phyloP scores from a whole-genome alignment of 2,329 filamentous ascomycete genomes.

The Sporothrix dimorphospora region DNA sequence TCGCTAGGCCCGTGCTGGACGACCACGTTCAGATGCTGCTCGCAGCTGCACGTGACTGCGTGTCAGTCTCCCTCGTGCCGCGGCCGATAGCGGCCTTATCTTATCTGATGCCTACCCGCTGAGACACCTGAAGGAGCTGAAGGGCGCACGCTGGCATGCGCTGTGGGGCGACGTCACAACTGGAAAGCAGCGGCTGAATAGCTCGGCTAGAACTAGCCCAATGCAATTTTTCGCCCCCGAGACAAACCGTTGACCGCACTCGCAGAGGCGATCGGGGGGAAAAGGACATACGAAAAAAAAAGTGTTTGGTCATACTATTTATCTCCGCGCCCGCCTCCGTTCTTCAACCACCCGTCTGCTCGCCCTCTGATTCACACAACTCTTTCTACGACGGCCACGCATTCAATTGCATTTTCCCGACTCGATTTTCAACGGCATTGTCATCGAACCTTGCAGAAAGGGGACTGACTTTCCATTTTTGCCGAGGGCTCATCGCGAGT shows the following conservation, averaged over 20 bases:
- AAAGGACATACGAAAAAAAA: constrained; percentile 18
- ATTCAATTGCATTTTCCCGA: constrained; percentile 9
- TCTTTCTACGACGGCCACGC: background rate
- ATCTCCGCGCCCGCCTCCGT: constrained; percentile 14
- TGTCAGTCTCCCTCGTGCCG: background rate
- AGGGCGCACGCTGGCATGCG: background rate
- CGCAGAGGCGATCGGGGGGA: background rate
- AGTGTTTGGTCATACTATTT: constrained; percentile 20
- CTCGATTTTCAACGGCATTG: background rate
- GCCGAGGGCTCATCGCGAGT: constrained; percentile 28
- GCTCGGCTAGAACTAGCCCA: constrained; percentile 16
- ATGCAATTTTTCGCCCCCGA: constrained; percentile 14
- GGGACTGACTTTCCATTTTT: background rate
- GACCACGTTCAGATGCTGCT: background rate
- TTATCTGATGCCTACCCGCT: constrained; percentile 18
- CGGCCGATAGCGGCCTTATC: constrained; percentile 26
- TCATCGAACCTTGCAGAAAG: background rate
- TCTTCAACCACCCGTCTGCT: background rate
- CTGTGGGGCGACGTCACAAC: constrained; percentile 27
- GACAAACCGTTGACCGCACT: constrained; percentile 14
- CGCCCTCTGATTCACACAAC: background rate
- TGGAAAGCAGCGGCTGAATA: constrained; percentile 21
- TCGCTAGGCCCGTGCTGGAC: background rate
- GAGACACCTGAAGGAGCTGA: background rate
- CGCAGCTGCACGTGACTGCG: constrained; percentile 25